Conservation (phyloP, 768 basidiomycete genomes). For the Mycena maculata region DNA sequence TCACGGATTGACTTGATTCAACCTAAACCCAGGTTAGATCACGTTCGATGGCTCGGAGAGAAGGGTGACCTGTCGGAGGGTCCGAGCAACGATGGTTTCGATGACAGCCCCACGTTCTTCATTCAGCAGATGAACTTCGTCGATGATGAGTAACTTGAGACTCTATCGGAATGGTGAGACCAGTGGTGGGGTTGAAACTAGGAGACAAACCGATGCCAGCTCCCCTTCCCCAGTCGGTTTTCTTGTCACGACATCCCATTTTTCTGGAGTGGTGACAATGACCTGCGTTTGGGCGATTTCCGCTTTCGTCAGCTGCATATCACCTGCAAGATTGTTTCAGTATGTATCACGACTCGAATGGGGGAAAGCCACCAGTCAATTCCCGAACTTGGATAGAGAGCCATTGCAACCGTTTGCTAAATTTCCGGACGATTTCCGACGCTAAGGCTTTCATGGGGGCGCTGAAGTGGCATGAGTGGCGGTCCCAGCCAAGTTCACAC, state of each 20-base stretch:
- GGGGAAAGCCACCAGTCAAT: constrained; percentile 72
- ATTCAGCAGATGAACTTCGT: constrained; percentile 96
- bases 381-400: constrained; percentile 88
- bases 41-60: not conserved
- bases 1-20: constrained; percentile 95
- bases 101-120: constrained; percentile 99
- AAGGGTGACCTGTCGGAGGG: constrained; percentile 79
- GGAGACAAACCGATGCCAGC: constrained; percentile 80
- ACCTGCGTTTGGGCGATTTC: constrained; percentile 97
- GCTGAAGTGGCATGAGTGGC: constrained; percentile 49
- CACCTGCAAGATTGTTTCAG: constrained; percentile 60
- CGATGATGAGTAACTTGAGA: constrained; percentile 94
- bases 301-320: constrained; percentile 95
- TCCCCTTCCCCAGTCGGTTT: constrained; percentile 98
- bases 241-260: constrained; percentile 99
- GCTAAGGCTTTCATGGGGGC: constrained; percentile 99
- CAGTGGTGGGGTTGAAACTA: no score
- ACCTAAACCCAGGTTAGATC: constrained; percentile 62
- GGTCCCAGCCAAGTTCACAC: not conserved
- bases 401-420: constrained; percentile 92
- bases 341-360: not conserved
- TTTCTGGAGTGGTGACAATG: constrained; percentile 98
- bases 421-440: constrained; percentile 93
- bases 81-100: constrained; percentile 97
- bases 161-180: constrained; percentile 59